These are phyloP conservation scores for Radiomyces spectabilis DNA, from an alignment of 192 early-diverging fungal species.

Conservation along the genomic window DNA sequence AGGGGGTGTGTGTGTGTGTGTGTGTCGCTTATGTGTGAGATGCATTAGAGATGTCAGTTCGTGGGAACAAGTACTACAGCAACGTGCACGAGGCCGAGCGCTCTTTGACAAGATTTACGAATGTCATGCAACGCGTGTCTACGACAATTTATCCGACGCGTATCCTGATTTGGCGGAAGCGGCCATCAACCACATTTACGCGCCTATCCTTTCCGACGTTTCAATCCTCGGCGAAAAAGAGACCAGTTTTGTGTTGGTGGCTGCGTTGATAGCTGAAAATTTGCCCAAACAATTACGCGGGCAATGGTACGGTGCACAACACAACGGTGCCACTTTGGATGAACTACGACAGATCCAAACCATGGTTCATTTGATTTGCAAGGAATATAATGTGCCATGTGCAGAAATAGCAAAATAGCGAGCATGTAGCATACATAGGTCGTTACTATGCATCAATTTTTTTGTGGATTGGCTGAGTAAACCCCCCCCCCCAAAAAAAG, in stretches of 20 bases:
- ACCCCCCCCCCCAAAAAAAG: too few species aligned
- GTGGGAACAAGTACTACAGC: background rate
- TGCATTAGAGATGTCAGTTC: too few species aligned
- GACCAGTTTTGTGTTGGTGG: background rate
- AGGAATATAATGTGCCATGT: too few species aligned
- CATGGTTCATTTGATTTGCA: too few species aligned
- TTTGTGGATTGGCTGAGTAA: too few species aligned
- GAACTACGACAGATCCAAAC: background rate
- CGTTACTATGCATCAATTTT: too few species aligned
- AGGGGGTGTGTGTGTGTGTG: too few species aligned
- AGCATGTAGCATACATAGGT: too few species aligned
- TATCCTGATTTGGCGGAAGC: background rate
- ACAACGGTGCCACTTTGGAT: background rate
- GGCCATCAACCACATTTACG: background rate
- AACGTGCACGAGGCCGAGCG: background rate
- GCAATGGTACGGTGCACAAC: background rate
- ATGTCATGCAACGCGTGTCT: background rate
- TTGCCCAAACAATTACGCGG: background rate
- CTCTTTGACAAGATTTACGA: background rate
- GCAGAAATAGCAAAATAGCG: too few species aligned
- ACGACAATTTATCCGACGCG: background rate
- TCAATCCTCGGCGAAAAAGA: background rate
- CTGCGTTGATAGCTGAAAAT: background rate
- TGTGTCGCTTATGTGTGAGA: too few species aligned
- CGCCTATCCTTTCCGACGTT: background rate